Evolutionary conservation across 2,329 filamentous ascomycete species (phyloP).

Genomic region (Penicillium sp.): DNA sequence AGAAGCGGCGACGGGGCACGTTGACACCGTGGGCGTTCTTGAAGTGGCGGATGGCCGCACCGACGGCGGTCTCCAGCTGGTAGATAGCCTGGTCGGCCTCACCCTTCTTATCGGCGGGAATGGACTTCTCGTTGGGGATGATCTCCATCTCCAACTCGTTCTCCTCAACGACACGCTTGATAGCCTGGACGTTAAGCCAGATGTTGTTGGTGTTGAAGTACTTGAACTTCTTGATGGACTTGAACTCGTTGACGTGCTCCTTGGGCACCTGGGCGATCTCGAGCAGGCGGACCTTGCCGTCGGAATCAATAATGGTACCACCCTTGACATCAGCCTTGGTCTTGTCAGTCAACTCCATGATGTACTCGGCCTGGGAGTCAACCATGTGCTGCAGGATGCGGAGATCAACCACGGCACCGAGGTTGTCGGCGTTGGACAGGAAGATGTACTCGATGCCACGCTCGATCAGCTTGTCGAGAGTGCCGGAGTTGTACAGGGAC

Average conservation of each 20-base stretch:
- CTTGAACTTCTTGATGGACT: constrained; percentile 99
- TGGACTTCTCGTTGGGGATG: constrained; percentile 98
- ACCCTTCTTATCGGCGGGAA: constrained; percentile 98
- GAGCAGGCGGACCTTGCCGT: constrained; percentile 91
- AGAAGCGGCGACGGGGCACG: constrained; percentile 93
- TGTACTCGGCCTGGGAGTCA: constrained; percentile 94
- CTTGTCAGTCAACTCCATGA: constrained; percentile 99
- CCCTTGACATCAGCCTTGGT: constrained; percentile 99
- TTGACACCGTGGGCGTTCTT: constrained; percentile 98
- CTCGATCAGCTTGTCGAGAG: constrained; percentile 92
- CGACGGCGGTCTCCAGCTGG: constrained; percentile 97
- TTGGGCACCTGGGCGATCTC: constrained; percentile 99
- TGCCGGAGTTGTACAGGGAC: constrained; percentile 98
- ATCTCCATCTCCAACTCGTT: constrained; percentile 99
- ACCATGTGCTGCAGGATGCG: constrained; percentile 99
- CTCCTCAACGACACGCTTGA: constrained; percentile 98
- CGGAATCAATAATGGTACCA: constrained; percentile 99
- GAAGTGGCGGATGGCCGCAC: constrained; percentile 98
- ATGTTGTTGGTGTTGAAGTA: constrained; percentile 99
- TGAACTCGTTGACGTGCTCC: constrained; percentile 99
- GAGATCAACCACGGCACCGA: constrained; percentile 95
- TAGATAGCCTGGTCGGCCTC: constrained; percentile 97
- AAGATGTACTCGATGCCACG: constrained; percentile 97
- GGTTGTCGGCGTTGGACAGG: constrained; percentile 98
- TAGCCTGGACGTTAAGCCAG: constrained; percentile 96